These are phyloP conservation scores for Salix brachista DNA, from an alignment of 345 rosid species.

Conservation along the genomic window DNA sequence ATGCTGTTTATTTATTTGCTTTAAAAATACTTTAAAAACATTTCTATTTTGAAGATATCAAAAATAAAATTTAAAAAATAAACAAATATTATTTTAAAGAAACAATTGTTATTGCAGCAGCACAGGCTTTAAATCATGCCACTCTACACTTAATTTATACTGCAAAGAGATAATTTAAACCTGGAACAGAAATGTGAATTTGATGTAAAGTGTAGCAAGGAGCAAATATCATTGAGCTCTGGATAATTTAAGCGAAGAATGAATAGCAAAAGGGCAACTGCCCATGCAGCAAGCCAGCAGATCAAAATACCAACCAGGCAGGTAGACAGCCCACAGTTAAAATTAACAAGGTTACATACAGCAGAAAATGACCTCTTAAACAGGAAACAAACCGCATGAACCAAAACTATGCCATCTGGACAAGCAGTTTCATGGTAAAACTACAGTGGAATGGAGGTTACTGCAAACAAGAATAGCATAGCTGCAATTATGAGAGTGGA, in stretches of 20 bases:
- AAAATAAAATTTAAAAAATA: too few species aligned
- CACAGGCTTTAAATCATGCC: neutral
- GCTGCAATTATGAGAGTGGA: constrained; percentile 18
- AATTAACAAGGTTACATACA: constrained; percentile 20
- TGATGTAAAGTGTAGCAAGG: neutral
- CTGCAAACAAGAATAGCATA: constrained; percentile 22
- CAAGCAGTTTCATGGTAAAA: constrained; percentile 10
- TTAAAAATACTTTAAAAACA: too few species aligned
- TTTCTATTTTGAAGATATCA: too few species aligned
- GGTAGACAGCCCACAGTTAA: neutral
- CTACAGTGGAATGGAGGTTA: constrained; percentile 28
- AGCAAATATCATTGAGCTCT: neutral
- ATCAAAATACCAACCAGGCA: constrained; percentile 1
- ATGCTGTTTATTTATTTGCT: too few species aligned
- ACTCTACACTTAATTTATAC: too few species aligned
- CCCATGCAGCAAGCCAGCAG: neutral
- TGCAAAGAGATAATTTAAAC: neutral
- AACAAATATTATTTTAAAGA: too few species aligned
- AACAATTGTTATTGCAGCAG: too few species aligned
- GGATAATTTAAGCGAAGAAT: neutral
- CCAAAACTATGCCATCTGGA: constrained; percentile 15
- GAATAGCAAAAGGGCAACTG: neutral
- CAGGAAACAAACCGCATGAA: constrained; percentile 9
- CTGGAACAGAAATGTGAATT: neutral
- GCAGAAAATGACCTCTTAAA: constrained; percentile 7